Conservation (phyloP, 257 asterid genomes). For the Scutellaria barbata region DNA sequence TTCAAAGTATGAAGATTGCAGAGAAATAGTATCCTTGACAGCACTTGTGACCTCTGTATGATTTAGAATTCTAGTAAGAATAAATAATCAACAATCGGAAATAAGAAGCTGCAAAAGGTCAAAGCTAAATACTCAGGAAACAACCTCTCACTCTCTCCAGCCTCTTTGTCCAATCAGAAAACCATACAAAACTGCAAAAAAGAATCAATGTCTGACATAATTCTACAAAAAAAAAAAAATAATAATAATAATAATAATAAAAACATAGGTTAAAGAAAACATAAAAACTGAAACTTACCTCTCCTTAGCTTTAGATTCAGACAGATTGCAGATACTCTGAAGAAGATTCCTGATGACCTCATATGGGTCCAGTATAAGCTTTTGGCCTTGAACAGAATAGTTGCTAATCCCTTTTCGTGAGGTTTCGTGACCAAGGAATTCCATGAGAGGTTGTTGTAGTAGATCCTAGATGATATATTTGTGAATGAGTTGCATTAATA, state of each 20-base stretch:
- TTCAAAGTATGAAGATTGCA: slow-evolving; percentile 52
- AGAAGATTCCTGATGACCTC: slow-evolving; percentile 59
- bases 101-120: neutral
- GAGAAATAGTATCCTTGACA: slow-evolving; percentile 43
- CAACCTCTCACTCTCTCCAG: slow-evolving; percentile 45
- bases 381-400: slow-evolving; percentile 42
- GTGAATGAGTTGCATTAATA: slow-evolving; percentile 12
- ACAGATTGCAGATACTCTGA: slow-evolving; percentile 49
- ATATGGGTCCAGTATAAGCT: slow-evolving; percentile 48
- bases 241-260: no score
- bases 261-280: neutral
- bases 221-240: neutral
- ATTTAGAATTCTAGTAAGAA: slow-evolving; percentile 25
- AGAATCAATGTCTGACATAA: slow-evolving; percentile 13
- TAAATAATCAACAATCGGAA: slow-evolving; percentile 17
- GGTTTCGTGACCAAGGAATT: slow-evolving; percentile 61
- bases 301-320: slow-evolving; percentile 49
- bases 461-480: slow-evolving; percentile 52
- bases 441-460: slow-evolving; percentile 78
- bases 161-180: slow-evolving; percentile 64
- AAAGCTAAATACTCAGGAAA: slow-evolving; percentile 30
- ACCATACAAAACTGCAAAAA: slow-evolving; percentile 58
- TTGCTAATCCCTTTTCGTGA: slow-evolving; percentile 44
- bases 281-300: slow-evolving; percentile 46
- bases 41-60: slow-evolving; percentile 50